Base-by-base conservation (phyloP, 1,284 basidiomycete species). In the Cerrena zonata region DNA sequence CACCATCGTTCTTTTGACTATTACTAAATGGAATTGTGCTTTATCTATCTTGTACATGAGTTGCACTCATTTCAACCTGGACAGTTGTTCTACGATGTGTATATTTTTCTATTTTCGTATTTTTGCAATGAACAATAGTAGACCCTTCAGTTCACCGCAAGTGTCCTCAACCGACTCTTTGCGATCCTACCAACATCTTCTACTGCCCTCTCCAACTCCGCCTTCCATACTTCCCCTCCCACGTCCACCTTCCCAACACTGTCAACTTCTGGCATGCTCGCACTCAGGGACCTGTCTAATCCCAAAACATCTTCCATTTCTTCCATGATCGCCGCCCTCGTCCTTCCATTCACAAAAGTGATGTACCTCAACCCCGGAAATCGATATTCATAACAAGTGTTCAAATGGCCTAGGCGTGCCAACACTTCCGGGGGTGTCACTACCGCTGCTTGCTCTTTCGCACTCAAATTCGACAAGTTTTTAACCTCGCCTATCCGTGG, bases 311-410 rank as follows among this genome's bases (percentile, higher is more conserved):
- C 73, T 66, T 94, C 89, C 76, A 95, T 82, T 68, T 93, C 91
- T 55, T 81, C 75, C 42, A 83, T 82, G 57, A 95, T 84, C 43
- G 68, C 76, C 24, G 77, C 76, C 43, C 92, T 75, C 49, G 80
- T 77, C 51, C 93, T 77, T 27, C 90, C 90, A 62, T 92, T 91
- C 42, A 95, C 93, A 62, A 94, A 95, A 2, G 91, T 94, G 68
- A 94, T 89, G 63, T 91, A 95, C 23, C 86, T 75, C 53, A 95
- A 67, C 1, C 84, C 82, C 0, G 87, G 84, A 61, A 84, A 95
- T 47, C 71, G 70, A 23, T 64, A 70, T 64, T 91, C 89, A 62
- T 94, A 95, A 52, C 82, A 79, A 5, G 70, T 73, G 59, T 95
- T 95, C 46, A 95, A 77, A 57, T 84, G 75, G 34, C 63, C 74